These are phyloP conservation scores for Tremella fuciformis DNA, from an alignment of 768 basidiomycete species.

Conservation along the genomic window DNA sequence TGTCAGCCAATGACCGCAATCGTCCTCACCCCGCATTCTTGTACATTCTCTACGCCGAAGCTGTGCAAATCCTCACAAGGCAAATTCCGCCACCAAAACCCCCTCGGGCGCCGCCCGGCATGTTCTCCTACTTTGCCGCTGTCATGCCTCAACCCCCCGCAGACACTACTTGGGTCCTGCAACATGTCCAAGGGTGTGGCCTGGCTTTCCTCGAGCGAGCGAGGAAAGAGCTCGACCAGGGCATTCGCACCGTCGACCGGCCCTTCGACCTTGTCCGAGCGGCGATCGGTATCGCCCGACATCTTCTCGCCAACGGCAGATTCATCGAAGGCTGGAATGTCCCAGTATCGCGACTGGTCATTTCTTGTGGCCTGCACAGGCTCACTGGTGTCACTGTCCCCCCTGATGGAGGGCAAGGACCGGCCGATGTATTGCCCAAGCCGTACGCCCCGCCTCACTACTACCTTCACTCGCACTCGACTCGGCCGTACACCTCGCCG, in stretches of 20 bases:
- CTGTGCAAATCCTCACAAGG: slow-evolving; percentile 25
- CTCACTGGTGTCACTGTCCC: slow-evolving; percentile 29
- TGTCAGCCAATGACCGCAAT: slow-evolving; percentile 18
- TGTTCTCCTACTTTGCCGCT: slow-evolving; percentile 12
- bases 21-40: slow-evolving; percentile 48
- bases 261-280: slow-evolving; percentile 45
- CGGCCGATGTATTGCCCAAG: slow-evolving; percentile 21
- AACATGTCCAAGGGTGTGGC: slow-evolving; percentile 24
- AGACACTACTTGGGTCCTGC: slow-evolving; percentile 20
- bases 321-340: slow-evolving; percentile 48
- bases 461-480: slow-evolving; percentile 19
- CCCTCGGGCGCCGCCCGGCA: slow-evolving; percentile 10
- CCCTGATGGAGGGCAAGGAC: slow-evolving; percentile 13
- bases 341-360: slow-evolving; percentile 34
- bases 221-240: slow-evolving; percentile 32
- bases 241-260: slow-evolving; percentile 39
- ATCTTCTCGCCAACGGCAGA: slow-evolving; percentile 36
- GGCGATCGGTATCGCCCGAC: slow-evolving; percentile 38
- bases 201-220: slow-evolving; percentile 33
- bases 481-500: neutral
- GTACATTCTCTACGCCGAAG: slow-evolving; percentile 46
- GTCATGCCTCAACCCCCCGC: neutral
- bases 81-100: slow-evolving; percentile 19
- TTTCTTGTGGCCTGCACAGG: slow-evolving; percentile 47
- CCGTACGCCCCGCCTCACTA: slow-evolving; percentile 27